Conservation (phyloP, 2,329 filamentous ascomycete genomes). For the Xylaria hypoxylon region DNA sequence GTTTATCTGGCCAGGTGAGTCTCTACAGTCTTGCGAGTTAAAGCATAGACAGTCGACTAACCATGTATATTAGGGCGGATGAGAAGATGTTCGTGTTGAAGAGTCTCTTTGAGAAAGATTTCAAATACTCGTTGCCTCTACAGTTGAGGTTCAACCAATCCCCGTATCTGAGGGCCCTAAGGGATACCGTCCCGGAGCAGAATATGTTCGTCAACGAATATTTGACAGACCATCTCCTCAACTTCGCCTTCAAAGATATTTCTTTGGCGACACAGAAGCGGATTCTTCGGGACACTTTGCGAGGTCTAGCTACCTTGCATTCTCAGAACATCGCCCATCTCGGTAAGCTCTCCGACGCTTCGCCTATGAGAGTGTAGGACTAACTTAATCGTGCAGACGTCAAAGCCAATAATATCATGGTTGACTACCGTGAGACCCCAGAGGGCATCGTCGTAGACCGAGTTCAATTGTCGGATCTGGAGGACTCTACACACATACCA, state of each 20-base stretch:
- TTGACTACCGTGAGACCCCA: slow-evolving; percentile 53
- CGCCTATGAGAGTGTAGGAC: neutral
- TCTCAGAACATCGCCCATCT: slow-evolving; percentile 54
- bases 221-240: slow-evolving; percentile 57
- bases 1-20: slow-evolving; percentile 52
- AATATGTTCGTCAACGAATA: slow-evolving; percentile 61
- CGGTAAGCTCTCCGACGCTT: slow-evolving; percentile 43
- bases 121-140: slow-evolving; percentile 51
- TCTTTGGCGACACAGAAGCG: slow-evolving; percentile 54
- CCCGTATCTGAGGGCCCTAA: slow-evolving; percentile 54
- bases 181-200: slow-evolving; percentile 58
- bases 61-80: slow-evolving; percentile 42
- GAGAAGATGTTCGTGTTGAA: slow-evolving; percentile 52
- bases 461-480: slow-evolving; percentile 56
- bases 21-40: neutral
- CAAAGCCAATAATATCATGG: slow-evolving; percentile 59
- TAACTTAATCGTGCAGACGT: slow-evolving; percentile 50
- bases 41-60: slow-evolving; percentile 3
- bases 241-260: slow-evolving; percentile 56
- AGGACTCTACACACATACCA: slow-evolving; percentile 55
- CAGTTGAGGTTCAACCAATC: slow-evolving; percentile 50
- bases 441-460: slow-evolving; percentile 51
- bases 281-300: slow-evolving; percentile 57
- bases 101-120: slow-evolving; percentile 51
- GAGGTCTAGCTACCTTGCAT: slow-evolving; percentile 54